Conservation (phyloP, 768 basidiomycete genomes). For the Lanmaoa pseudosensibilis region DNA sequence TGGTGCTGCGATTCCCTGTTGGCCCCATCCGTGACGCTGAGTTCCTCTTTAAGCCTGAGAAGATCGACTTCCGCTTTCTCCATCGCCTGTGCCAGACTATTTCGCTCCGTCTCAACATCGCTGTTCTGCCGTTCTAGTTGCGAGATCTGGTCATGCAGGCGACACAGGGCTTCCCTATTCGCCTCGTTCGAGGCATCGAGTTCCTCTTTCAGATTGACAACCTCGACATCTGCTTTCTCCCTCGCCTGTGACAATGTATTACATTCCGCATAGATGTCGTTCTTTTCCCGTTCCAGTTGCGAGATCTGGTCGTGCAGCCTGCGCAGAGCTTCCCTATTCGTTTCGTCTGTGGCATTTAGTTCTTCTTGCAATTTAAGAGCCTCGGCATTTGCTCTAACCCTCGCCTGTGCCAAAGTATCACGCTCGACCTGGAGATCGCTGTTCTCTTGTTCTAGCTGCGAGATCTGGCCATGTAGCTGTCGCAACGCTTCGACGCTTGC, state of each 20-base stretch:
- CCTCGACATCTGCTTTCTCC: slow-evolving; percentile 14
- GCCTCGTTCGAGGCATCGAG: slow-evolving; percentile 51
- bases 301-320: slow-evolving; percentile 72
- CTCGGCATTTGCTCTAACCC: too few species aligned
- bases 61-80: slow-evolving; percentile 12
- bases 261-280: not conserved
- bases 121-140: slow-evolving; percentile 35
- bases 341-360: too few species aligned
- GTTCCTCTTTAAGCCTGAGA: slow-evolving; percentile 42
- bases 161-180: slow-evolving; percentile 29
- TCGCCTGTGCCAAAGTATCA: too few species aligned
- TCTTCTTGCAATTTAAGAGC: too few species aligned
- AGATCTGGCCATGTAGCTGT: slow-evolving; percentile 73
- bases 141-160: slow-evolving; percentile 7
- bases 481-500: slow-evolving; percentile 73
- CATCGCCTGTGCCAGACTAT: slow-evolving; percentile 44
- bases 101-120: slow-evolving; percentile 56
- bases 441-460: not conserved
- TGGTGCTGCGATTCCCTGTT: slow-evolving; percentile 29
- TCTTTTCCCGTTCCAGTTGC: not conserved
- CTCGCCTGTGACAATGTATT: not conserved
- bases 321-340: too few species aligned
- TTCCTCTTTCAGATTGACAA: slow-evolving; percentile 41
- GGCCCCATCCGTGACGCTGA: slow-evolving; percentile 49
- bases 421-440: too few species aligned